Conservation (phyloP, 2,329 filamentous ascomycete genomes). For the Aspergillus vadensis region DNA sequence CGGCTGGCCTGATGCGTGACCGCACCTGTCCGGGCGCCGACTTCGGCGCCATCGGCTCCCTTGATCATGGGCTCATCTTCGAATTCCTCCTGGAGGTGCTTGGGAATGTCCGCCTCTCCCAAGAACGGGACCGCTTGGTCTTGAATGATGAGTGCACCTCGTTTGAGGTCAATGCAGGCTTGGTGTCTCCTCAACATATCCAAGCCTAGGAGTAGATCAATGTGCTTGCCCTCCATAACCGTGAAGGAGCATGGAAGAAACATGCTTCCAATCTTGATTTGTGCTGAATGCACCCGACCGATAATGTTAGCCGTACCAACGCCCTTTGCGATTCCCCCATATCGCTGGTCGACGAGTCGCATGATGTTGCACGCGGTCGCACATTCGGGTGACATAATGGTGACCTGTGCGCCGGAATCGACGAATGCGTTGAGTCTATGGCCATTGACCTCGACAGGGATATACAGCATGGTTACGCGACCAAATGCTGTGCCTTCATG, state of each 20-base stretch:
- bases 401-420: conserved; percentile 95
- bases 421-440: conserved; percentile 93
- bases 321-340: conserved; percentile 86
- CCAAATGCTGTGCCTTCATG: conserved; percentile 70
- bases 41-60: conserved; percentile 84
- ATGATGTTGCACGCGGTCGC: conserved; percentile 93
- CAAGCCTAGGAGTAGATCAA: conserved; percentile 87
- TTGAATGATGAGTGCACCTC: conserved; percentile 84
- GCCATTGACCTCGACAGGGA: conserved; percentile 92
- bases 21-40: conserved; percentile 80
- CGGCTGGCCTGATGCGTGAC: conserved; percentile 42
- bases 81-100: conserved; percentile 68
- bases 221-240: conserved; percentile 98
- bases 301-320: conserved; percentile 95
- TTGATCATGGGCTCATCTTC: conserved; percentile 79
- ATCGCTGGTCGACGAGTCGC: conserved; percentile 89
- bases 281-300: conserved; percentile 90
- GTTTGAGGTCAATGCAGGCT: conserved; percentile 83
- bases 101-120: conserved; percentile 92
- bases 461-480: conserved; percentile 92
- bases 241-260: conserved; percentile 95
- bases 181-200: conserved; percentile 98
- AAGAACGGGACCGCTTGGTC: conserved; percentile 87
- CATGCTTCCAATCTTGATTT: conserved; percentile 86
- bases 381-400: conserved; percentile 95